Base-by-base conservation (phyloP, 2,329 filamentous ascomycete species). In the Cladosporium halotolerans region DNA sequence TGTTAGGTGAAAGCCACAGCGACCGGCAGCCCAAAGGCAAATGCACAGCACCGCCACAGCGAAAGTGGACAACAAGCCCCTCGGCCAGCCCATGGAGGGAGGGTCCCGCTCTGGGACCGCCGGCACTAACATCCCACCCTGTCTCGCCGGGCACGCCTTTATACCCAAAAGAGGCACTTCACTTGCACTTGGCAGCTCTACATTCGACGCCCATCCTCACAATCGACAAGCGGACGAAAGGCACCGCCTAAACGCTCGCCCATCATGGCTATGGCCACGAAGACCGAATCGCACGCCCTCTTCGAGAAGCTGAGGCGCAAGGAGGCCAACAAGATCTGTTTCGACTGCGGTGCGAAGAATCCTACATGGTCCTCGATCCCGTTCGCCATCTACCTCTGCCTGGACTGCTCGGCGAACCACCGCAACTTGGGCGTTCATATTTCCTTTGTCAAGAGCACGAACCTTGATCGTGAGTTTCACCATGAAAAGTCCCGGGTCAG, bases 371-470 rank as follows among this genome's bases (percentile, higher is more conserved):
- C 91, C 7, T 97, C 92, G 6, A 91, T 96, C 32, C 89, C 91
- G 10, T 90, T 99, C 60, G 93, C 89, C 68, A 97, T 99, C 71
- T 99, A 97, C 71, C 83, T 99, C 18, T 99, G 93, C 69, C 85
- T 99, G 66, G 93, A 99, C 75, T 99, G 93, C 76, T 96, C 92
- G 40, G 87, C 92, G 54, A 90, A 96, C 72, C 93, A 99, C 73
- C 86, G 93, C 64, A 97, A 97, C 73, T 84, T 99, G 66, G 93
- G 93, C 72, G 92, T 97, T 57, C 93, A 99, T 74, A 96, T 99
- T 74, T 96, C 92, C 63, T 99, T 99, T 78, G 93, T 99, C 66
- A 87, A 93, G 66, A 97, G 92, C 57, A 97, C 92, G 58, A 96
- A 96, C 72, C 87, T 99, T 72, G 93, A 99, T 72, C 90, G 92